A percentile compares a stretch with the other conserved stretches of the same genome.
Evolutionary conservation across 345 rosid species (phyloP).

Genomic region (Rhodamnia argentea): DNA sequence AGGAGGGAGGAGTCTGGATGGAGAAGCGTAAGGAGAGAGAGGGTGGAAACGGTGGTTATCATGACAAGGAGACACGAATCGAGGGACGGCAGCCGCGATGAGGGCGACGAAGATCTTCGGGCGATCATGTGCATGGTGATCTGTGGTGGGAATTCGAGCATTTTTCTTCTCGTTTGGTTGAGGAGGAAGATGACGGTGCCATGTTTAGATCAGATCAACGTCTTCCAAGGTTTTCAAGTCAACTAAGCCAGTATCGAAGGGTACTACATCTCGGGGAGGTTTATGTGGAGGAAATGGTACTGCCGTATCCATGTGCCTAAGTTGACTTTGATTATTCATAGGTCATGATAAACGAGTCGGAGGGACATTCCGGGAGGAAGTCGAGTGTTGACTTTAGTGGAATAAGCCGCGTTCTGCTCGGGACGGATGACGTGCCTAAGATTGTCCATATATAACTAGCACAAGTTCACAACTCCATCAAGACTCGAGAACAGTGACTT

Average conservation of each 20-base stretch:
- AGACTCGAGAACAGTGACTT: not conserved
- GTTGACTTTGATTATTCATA: not conserved
- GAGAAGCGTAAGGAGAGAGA: not conserved
- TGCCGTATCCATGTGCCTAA: not conserved
- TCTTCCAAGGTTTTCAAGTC: not conserved
- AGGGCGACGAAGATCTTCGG: not conserved
- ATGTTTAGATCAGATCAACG: not conserved
- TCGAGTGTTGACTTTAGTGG: not conserved
- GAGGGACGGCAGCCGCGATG: not conserved
- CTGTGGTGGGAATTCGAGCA: not conserved
- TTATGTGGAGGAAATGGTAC: not conserved
- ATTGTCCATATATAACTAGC: not conserved
- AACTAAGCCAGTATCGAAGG: not conserved
- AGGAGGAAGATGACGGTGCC: not conserved
- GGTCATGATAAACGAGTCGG: not conserved
- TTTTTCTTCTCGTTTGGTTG: not conserved
- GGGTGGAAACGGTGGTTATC: not conserved
- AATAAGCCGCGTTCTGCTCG: not conserved
- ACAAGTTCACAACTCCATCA: not conserved
- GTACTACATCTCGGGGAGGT: not conserved
- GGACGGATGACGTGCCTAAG: not conserved
- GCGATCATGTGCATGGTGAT: not conserved
- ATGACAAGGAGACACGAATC: not conserved
- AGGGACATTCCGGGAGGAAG: not conserved
- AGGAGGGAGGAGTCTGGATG: not conserved